These are phyloP conservation scores for Raphanus raphanistrum DNA, from an alignment of 345 rosid species.

Conservation along the genomic window DNA sequence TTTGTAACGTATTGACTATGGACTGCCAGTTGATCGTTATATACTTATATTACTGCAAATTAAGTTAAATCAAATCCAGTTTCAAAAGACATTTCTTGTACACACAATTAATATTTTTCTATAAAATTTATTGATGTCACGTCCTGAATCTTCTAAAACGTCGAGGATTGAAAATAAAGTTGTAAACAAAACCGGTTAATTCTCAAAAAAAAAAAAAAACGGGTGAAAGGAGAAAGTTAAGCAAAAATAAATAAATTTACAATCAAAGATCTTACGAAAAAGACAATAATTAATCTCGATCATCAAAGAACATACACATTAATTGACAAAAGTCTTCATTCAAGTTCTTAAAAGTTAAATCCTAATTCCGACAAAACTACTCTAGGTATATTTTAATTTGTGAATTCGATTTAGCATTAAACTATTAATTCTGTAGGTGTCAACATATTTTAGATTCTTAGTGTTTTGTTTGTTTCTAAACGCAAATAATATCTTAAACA, in stretches of 20 bases:
- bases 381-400: conserved; percentile 25
- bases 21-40: neutral
- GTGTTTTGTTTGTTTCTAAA: conserved; percentile 26
- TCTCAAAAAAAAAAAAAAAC: neutral
- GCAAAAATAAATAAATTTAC: neutral
- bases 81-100: neutral
- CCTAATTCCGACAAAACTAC: conserved; percentile 44
- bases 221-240: neutral
- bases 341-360: conserved; percentile 36
- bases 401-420: conserved; percentile 26
- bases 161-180: neutral
- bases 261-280: conserved; percentile 8
- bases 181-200: neutral
- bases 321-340: conserved; percentile 25
- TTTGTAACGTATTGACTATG: neutral
- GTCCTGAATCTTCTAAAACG: conserved; percentile 1
- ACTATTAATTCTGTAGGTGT: conserved; percentile 16
- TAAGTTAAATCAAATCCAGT: neutral
- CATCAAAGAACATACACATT: conserved; percentile 32
- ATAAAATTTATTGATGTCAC: neutral
- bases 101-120: neutral
- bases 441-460: conserved; percentile 12
- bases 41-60: neutral
- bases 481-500: conserved; percentile 9
- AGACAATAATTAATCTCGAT: conserved; percentile 35